These are phyloP conservation scores for Stramenopiles sp. DNA, from an alignment of 352 stramenopile genomes.

Conservation along the genomic window DNA sequence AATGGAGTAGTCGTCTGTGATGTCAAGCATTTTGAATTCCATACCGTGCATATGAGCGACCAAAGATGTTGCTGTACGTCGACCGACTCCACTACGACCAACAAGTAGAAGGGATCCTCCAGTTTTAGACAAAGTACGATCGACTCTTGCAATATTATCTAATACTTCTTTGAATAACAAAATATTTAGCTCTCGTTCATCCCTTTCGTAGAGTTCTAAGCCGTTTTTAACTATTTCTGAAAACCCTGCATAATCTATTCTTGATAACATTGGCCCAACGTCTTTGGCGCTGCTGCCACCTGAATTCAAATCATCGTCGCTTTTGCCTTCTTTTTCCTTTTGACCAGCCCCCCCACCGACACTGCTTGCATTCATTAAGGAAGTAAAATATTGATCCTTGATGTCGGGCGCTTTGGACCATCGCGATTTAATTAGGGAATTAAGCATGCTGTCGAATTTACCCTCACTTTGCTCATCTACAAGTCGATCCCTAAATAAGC, in stretches of 20 bases:
- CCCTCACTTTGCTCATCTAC: slow-evolving; percentile 45
- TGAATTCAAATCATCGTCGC: slow-evolving; percentile 14
- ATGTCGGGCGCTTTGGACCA: slow-evolving; percentile 34
- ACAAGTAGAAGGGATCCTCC: slow-evolving; percentile 66
- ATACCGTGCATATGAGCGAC: slow-evolving; percentile 70
- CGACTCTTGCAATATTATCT: slow-evolving; percentile 62
- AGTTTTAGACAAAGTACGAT: slow-evolving; percentile 57
- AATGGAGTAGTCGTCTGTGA: slow-evolving; percentile 47
- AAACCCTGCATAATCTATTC: slow-evolving; percentile 56
- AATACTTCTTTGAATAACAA: slow-evolving; percentile 75
- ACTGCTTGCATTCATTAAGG: slow-evolving; percentile 24
- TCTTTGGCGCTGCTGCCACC: slow-evolving; percentile 3
- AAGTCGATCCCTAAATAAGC: slow-evolving; percentile 67
- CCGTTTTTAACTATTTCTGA: slow-evolving; percentile 52
- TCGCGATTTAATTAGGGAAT: slow-evolving; percentile 35
- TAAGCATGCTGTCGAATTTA: slow-evolving; percentile 61
- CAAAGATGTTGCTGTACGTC: slow-evolving; percentile 51
- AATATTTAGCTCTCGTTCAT: slow-evolving; percentile 76
- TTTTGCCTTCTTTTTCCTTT: slow-evolving; percentile 19
- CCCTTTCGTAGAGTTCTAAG: slow-evolving; percentile 75
- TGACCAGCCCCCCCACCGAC: slow-evolving; percentile 21
- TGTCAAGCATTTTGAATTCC: slow-evolving; percentile 46
- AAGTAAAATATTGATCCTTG: slow-evolving; percentile 59
- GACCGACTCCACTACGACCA: slow-evolving; percentile 56
- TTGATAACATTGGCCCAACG: slow-evolving; percentile 25